phyloP scores from a whole-genome alignment of 1,139 yeast species.

The Diutina ranongensis region DNA sequence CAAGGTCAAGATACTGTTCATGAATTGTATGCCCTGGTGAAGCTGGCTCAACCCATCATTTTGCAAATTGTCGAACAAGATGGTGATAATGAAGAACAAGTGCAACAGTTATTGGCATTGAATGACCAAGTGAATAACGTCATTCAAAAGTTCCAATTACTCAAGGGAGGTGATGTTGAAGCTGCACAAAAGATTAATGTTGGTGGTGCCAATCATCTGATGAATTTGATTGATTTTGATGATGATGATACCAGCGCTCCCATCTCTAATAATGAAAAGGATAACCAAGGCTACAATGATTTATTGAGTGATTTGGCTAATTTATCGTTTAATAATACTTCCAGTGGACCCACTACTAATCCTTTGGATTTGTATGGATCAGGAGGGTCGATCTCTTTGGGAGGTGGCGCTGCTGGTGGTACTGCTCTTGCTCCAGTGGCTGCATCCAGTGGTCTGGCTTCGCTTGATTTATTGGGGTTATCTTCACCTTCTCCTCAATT shows the following conservation, averaged over 20 bases:
- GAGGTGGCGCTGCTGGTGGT: too few relatives aligned
- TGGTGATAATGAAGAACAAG: slow-evolving; percentile 47
- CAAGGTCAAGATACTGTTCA: slow-evolving; percentile 58
- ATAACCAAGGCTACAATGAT: slow-evolving; percentile 47
- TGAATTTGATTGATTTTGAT: slow-evolving; percentile 69
- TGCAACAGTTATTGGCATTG: slow-evolving; percentile 51
- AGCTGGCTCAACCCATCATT: slow-evolving; percentile 79
- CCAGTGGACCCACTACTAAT: slow-evolving; percentile 11
- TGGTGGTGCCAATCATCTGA: slow-evolving; percentile 15
- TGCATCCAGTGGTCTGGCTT: background rate
- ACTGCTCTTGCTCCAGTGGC: slow-evolving; percentile 9
- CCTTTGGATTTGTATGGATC: slow-evolving; percentile 33
- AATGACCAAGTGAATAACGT: slow-evolving; percentile 71
- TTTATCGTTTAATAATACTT: slow-evolving; percentile 36
- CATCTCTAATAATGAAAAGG: slow-evolving; percentile 23
- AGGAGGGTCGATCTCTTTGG: slow-evolving; percentile 35
- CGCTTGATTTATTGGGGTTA: slow-evolving; percentile 32
- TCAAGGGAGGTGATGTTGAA: slow-evolving; percentile 52
- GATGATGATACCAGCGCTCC: slow-evolving; percentile 32
- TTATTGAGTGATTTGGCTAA: slow-evolving; percentile 62
- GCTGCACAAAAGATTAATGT: slow-evolving; percentile 50
- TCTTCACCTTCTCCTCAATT: slow-evolving; percentile 37
- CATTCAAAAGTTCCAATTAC: slow-evolving; percentile 52
- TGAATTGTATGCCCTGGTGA: slow-evolving; percentile 71
- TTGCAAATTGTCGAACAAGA: slow-evolving; percentile 75